phyloP scores from a whole-genome alignment of 2,329 filamentous ascomycete species.

The Grosmannia clavigera region DNA sequence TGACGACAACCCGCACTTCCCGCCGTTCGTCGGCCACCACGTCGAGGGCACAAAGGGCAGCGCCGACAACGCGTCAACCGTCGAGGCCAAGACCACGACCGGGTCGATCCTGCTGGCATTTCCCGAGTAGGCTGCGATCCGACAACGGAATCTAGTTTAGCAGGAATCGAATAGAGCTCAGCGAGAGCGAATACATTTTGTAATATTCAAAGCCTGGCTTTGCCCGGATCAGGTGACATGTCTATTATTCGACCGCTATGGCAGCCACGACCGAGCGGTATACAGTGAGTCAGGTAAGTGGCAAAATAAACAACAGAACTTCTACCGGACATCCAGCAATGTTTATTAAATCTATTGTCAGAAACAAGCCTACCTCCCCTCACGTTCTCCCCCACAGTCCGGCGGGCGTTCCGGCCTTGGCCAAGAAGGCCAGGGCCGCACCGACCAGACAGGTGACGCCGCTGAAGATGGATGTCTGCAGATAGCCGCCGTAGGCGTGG shows the following conservation, averaged over 20 bases:
- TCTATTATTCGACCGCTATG: too few relatives aligned
- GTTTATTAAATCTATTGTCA: not conserved
- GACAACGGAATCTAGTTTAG: not conserved
- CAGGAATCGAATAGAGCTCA: not conserved
- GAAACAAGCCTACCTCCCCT: not conserved
- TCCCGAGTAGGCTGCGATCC: not conserved
- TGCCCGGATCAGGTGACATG: too few relatives aligned
- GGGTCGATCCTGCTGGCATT: conserved; percentile 5
- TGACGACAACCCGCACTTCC: conserved; percentile 10
- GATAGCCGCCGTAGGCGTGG: conserved; percentile 23
- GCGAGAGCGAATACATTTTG: not conserved
- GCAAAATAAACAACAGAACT: too few relatives aligned
- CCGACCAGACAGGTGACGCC: conserved; percentile 22
- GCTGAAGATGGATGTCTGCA: conserved; percentile 26
- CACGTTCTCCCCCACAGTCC: conserved; percentile 15
- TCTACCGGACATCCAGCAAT: too few relatives aligned
- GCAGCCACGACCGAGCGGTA: too few relatives aligned
- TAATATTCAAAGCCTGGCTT: too few relatives aligned
- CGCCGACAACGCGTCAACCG: not conserved
- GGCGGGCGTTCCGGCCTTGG: conserved; percentile 16
- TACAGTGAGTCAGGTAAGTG: too few relatives aligned
- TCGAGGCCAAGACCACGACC: conserved; percentile 3
- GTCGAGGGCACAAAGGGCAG: conserved; percentile 6
- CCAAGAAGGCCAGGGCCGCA: conserved; percentile 4
- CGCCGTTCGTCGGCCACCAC: not conserved